phyloP scores from a whole-genome alignment of 441 rosid genomes.

The Erodium texanum region DNA sequence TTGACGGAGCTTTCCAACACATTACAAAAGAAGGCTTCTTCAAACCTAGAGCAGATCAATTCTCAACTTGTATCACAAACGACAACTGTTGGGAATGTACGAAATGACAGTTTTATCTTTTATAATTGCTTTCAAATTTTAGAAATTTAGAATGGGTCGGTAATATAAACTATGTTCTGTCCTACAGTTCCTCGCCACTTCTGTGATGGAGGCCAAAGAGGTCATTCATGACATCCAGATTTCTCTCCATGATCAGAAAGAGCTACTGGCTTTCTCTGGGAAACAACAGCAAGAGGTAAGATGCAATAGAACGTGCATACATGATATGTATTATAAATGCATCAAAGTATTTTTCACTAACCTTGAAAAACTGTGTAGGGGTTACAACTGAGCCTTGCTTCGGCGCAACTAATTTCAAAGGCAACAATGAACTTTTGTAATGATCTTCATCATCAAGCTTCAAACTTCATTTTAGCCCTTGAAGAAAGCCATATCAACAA shows the following conservation, averaged over 20 bases:
- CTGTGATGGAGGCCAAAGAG: slow-evolving; percentile 45
- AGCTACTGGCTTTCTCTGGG: slow-evolving; percentile 44
- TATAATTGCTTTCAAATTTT: not conserved
- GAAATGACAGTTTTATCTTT: slow-evolving; percentile 8
- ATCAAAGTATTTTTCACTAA: not conserved
- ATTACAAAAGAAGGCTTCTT: slow-evolving; percentile 40
- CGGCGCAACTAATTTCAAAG: slow-evolving; percentile 53
- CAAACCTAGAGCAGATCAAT: slow-evolving; percentile 42
- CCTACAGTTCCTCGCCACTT: slow-evolving; percentile 46
- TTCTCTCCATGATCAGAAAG: slow-evolving; percentile 58
- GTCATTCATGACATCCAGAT: slow-evolving; percentile 42
- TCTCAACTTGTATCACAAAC: slow-evolving; percentile 38
- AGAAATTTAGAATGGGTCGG: not conserved
- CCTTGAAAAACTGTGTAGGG: slow-evolving; percentile 34
- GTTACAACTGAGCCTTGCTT: slow-evolving; percentile 40
- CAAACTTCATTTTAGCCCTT: slow-evolving; percentile 29
- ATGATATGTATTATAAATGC: too few relatives aligned
- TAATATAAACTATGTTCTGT: slow-evolving; percentile 10
- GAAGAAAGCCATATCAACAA: slow-evolving; percentile 47
- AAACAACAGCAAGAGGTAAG: slow-evolving; percentile 73
- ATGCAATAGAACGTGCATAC: not conserved
- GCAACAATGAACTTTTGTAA: slow-evolving; percentile 39
- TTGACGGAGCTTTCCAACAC: slow-evolving; percentile 44
- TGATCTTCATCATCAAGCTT: slow-evolving; percentile 57
- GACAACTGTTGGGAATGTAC: slow-evolving; percentile 46